Evolutionary conservation across 805 yeast species (phyloP), one percentile per base, ranked within the genome.

Genomic region (Yarrowia sp.): DNA sequence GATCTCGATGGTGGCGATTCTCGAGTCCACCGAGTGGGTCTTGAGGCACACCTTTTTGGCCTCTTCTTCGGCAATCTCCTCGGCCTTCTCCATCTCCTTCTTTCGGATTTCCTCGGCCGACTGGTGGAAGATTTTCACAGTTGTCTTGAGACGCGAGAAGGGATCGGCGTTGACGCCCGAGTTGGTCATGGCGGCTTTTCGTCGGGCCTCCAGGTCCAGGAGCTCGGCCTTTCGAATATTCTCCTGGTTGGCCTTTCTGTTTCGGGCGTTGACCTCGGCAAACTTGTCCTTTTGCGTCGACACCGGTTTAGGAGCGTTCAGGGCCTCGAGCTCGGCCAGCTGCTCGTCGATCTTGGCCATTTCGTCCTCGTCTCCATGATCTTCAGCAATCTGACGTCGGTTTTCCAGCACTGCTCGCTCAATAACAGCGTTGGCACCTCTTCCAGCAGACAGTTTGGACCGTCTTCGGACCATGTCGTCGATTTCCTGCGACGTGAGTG

Each of bases 81-180:
- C 67, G 16, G 55, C 67, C 48, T 70, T 71, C 16, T 69, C 71
- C 9, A 68, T 56, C 7, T 71, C 53, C 84, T 89, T 70, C 83
- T 84, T 71, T 83, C 86, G 58, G 83, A 79, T 69, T 77, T 55
- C 68, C 43, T 72, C 84, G 58, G 82, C 81, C 66, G 79, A 71
- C 67, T 74, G 75, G 69, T 92, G 92, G 78, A 91, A 94, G 70
- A 91, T 86, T 74, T 91, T 86, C 0, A 98, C 91, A 71, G 87
- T 89, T 1, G 98, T 94, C 77, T 91, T 89, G 75, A 95, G 84
- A 77, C 98, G 87, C 72, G 90, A 86, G 79, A 95, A 95, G 26
- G 99, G 98, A 80, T 95, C 86, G 67, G 85, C 82, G 69, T 79
- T 79, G 52, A 73, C 81, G 69, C 82, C 72, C 72, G 76, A 73